These are phyloP conservation scores for Mortierella sp. DNA, from an alignment of 371 early-diverging fungal genomes.

Conservation along the genomic window DNA sequence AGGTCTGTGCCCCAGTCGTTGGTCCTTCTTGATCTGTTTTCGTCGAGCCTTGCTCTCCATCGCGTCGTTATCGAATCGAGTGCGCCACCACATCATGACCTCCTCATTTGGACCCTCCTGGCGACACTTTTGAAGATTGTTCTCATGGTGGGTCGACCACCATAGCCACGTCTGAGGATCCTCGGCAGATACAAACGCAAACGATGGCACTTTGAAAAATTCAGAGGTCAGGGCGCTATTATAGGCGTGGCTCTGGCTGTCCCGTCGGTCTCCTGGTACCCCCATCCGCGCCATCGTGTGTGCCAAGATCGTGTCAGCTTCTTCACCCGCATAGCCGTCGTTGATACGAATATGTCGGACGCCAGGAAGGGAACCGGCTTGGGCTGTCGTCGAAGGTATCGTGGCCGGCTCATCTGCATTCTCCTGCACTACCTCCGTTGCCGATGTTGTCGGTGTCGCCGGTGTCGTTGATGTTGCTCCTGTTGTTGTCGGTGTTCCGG, in stretches of 20 bases:
- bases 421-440: background rate
- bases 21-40: background rate
- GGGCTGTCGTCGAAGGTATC: background rate
- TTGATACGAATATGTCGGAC: slow-evolving; percentile 40
- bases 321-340: slow-evolving; percentile 37
- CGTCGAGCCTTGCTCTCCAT: slow-evolving; percentile 19
- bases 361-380: slow-evolving; percentile 16
- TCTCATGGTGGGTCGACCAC: slow-evolving; percentile 49
- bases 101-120: slow-evolving; percentile 36
- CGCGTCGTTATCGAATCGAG: slow-evolving; percentile 18
- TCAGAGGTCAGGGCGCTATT: slow-evolving; percentile 31
- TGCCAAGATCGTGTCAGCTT: slow-evolving; percentile 20
- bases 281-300: slow-evolving; percentile 16
- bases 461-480: too few relatives aligned
- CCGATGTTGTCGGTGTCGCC: background rate
- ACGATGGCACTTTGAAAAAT: slow-evolving; percentile 38
- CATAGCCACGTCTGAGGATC: slow-evolving; percentile 53
- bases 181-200: slow-evolving; percentile 49
- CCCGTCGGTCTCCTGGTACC: background rate
- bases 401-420: background rate
- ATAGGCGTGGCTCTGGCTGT: slow-evolving; percentile 7
- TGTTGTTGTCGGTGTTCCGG: too few relatives aligned
- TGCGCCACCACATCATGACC: slow-evolving; percentile 52
- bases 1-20: background rate
- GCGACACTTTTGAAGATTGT: slow-evolving; percentile 33